Evolutionary conservation across 768 basidiomycete genomes (phyloP).

Genomic region (Collybia sordida): DNA sequence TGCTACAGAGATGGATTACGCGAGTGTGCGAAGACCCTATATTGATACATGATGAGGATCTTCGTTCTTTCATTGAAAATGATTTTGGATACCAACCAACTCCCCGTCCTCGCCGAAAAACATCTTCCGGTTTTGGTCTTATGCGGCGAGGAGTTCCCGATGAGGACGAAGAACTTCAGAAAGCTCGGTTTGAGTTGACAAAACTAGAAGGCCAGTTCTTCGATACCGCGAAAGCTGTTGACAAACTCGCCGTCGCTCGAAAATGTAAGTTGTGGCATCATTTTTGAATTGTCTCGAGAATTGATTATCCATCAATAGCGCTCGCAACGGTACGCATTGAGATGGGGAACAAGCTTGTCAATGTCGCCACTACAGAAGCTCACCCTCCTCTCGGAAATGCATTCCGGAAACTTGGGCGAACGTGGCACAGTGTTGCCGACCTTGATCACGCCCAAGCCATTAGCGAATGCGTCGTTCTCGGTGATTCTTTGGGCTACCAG

Average conservation of each 20-base stretch:
- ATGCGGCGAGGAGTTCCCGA: conserved; percentile 83
- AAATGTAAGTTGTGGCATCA: conserved; percentile 53
- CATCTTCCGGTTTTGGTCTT: conserved; percentile 71
- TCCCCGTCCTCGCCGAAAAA: conserved; percentile 70
- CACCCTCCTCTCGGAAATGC: conserved; percentile 85
- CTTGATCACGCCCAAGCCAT: conserved; percentile 89
- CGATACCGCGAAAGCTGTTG: conserved; percentile 88
- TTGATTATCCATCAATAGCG: conserved; percentile 40
- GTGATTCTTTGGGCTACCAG: conserved; percentile 96
- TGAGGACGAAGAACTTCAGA: conserved; percentile 91
- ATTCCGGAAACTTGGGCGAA: conserved; percentile 80
- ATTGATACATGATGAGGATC: conserved; percentile 85
- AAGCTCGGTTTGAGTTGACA: conserved; percentile 88
- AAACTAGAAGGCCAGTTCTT: conserved; percentile 92
- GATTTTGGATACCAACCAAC: conserved; percentile 96
- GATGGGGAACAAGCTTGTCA: conserved; percentile 91
- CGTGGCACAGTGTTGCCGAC: conserved; percentile 86
- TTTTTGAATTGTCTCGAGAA: conserved; percentile 3
- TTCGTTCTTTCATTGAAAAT: conserved; percentile 93
- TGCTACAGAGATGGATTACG: conserved; percentile 93
- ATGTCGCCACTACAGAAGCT: conserved; percentile 85
- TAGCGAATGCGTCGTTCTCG: conserved; percentile 92
- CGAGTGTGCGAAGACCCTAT: conserved; percentile 92
- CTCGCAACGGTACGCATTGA: conserved; percentile 80
- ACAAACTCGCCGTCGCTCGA: conserved; percentile 76